Evolutionary conservation across 73 alveolate species (phyloP).

Genomic region (Durusdinium trenchii): DNA sequence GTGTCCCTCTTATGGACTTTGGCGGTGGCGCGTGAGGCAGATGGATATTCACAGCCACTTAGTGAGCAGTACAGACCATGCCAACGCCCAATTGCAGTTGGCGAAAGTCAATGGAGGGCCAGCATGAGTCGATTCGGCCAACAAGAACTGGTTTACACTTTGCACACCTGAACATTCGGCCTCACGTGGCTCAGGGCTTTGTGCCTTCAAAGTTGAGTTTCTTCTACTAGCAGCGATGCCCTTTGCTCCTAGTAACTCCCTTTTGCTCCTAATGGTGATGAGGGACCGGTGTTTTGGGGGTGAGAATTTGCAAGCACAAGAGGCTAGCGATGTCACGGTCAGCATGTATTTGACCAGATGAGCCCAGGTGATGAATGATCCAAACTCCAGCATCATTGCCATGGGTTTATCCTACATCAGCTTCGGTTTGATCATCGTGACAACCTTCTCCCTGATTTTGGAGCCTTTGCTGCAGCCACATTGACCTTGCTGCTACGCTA

Average conservation of each 20-base stretch:
- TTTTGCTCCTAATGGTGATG: no score
- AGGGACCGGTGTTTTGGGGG: background rate
- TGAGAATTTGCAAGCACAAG: background rate
- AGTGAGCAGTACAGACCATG: background rate
- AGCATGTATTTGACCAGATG: background rate
- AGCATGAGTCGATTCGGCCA: no score
- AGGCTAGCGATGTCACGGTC: background rate
- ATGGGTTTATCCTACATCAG: slow-evolving; percentile 65
- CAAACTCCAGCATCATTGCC: slow-evolving; percentile 56
- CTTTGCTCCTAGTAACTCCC: no score
- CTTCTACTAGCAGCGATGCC: background rate
- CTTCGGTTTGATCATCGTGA: slow-evolving; percentile 72
- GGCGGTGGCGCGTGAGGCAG: no score
- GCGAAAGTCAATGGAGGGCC: no score
- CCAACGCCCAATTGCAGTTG: no score
- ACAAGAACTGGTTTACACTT: no score
- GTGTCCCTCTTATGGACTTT: no score
- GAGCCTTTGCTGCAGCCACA: background rate
- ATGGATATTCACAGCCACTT: slow-evolving; percentile 15
- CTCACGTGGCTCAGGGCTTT: background rate
- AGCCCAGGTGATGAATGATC: slow-evolving; percentile 68
- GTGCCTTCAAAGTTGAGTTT: background rate
- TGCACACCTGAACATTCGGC: background rate
- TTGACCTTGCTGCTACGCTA: background rate
- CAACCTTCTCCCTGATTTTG: slow-evolving; percentile 69